A percentile compares a stretch with the other conserved stretches of the same genome.
Evolutionary conservation across 2,329 filamentous ascomycete species (phyloP).

Genomic region (Alternaria ethzedia): DNA sequence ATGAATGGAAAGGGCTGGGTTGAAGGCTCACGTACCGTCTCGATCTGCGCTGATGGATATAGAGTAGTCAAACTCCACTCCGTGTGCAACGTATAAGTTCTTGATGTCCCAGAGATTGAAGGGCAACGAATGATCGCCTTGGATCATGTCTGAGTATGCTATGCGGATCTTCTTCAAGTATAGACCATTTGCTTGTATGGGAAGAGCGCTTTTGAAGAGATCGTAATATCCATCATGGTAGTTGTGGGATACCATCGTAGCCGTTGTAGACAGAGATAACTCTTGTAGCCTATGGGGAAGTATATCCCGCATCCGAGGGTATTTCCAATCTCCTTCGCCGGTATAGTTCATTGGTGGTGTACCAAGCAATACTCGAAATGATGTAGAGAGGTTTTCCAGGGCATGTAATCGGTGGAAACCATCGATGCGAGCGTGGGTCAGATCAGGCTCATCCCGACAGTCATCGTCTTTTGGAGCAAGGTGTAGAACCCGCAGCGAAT

Average conservation of each 20-base stretch:
- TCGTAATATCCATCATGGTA: too few relatives aligned
- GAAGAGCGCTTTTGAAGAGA: neutral
- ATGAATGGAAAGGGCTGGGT: too few relatives aligned
- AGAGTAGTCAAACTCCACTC: neutral
- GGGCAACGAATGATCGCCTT: neutral
- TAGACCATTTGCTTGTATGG: neutral
- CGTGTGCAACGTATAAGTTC: neutral
- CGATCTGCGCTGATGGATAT: neutral
- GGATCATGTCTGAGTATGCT: neutral
- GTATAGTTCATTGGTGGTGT: neutral
- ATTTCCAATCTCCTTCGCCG: neutral
- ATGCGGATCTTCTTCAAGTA: neutral
- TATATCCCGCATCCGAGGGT: neutral
- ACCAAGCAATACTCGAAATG: neutral
- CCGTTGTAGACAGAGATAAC: neutral
- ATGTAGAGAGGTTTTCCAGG: neutral
- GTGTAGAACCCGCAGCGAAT: neutral
- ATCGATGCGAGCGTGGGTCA: neutral
- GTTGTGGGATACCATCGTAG: neutral
- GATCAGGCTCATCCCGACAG: neutral
- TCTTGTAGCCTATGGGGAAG: neutral
- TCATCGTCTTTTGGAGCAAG: neutral
- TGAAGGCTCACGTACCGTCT: too few relatives aligned
- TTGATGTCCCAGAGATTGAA: neutral
- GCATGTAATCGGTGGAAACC: neutral